A percentile compares a stretch with the other conserved stretches of the same genome.
Evolutionary conservation across 371 early-diverging fungal genomes (phyloP).

Genomic region (Mucor lusitanicus): DNA sequence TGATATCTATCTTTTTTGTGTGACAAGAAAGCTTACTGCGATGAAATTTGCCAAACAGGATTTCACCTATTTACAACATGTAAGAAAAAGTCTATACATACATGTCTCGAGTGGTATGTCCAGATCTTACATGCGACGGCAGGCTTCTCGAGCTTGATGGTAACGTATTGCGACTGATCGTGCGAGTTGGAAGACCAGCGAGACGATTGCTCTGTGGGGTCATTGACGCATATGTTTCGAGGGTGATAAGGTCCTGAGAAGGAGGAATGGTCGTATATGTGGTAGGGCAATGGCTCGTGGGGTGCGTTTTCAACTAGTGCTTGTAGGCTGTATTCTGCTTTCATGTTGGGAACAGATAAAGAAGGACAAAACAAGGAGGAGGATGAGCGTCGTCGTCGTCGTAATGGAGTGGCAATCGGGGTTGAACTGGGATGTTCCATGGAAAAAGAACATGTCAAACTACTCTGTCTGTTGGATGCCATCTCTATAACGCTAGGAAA

Average conservation of each 20-base stretch:
- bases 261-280: slow-evolving; percentile 68
- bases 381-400: not conserved
- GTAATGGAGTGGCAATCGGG: not conserved
- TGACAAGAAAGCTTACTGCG: slow-evolving; percentile 57
- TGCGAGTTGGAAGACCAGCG: slow-evolving; percentile 87
- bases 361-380: not conserved
- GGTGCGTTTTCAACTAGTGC: not conserved
- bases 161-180: slow-evolving; percentile 82
- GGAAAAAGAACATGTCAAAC: not conserved
- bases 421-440: not conserved
- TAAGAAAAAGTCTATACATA: not conserved
- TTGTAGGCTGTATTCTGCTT: slow-evolving; percentile 1
- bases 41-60: slow-evolving; percentile 96
- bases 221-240: slow-evolving; percentile 71
- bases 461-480: not conserved
- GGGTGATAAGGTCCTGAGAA: slow-evolving; percentile 81
- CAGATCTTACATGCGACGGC: slow-evolving; percentile 67
- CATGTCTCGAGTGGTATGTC: not conserved
- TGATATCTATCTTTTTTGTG: not conserved
- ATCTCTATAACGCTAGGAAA: not conserved
- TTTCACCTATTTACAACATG: slow-evolving; percentile 63
- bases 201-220: slow-evolving; percentile 77
- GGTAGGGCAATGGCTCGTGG: slow-evolving; percentile 41
- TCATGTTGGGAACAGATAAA: slow-evolving; percentile 3
- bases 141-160: slow-evolving; percentile 70